phyloP scores from a whole-genome alignment of 2,329 filamentous ascomycete species.

The Sclerotiophoma versabilis region DNA sequence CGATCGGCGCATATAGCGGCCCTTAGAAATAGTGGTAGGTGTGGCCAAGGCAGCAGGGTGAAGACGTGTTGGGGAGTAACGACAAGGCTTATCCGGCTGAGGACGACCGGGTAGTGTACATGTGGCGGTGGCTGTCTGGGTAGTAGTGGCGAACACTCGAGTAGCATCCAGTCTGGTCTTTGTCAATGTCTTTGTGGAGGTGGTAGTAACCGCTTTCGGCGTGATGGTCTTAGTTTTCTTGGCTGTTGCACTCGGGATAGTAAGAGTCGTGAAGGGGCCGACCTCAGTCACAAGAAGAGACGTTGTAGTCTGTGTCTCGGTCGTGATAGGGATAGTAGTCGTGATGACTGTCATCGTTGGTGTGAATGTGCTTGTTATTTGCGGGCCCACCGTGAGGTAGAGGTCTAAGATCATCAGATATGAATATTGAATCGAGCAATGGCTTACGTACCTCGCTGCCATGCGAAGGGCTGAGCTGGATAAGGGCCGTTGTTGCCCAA shows the following conservation, averaged over 20 bases:
- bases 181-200: conserved; percentile 36
- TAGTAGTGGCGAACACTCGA: conserved; percentile 36
- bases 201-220: conserved; percentile 35
- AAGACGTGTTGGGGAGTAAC: conserved; percentile 45
- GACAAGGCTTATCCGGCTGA: conserved; percentile 44
- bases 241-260: conserved; percentile 42
- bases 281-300: conserved; percentile 33
- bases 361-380: conserved; percentile 42
- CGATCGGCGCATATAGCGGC: conserved; percentile 33
- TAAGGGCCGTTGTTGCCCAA: conserved; percentile 54
- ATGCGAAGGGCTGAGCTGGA: conserved; percentile 52
- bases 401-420: conserved; percentile 33
- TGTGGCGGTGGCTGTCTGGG: conserved; percentile 47
- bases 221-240: conserved; percentile 42
- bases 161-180: conserved; percentile 37
- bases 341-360: conserved; percentile 44
- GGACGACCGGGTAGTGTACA: conserved; percentile 47
- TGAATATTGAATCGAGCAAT: no score
- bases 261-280: conserved; percentile 40
- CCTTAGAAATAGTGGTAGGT: conserved; percentile 33
- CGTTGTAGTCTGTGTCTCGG: conserved; percentile 34
- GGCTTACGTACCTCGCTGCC: conserved; percentile 50
- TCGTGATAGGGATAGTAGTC: conserved; percentile 38
- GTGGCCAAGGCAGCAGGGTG: conserved; percentile 41
- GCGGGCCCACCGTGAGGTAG: conserved; percentile 42